Conservation (phyloP, 805 yeast genomes). For the Huiozyma sinensis region DNA sequence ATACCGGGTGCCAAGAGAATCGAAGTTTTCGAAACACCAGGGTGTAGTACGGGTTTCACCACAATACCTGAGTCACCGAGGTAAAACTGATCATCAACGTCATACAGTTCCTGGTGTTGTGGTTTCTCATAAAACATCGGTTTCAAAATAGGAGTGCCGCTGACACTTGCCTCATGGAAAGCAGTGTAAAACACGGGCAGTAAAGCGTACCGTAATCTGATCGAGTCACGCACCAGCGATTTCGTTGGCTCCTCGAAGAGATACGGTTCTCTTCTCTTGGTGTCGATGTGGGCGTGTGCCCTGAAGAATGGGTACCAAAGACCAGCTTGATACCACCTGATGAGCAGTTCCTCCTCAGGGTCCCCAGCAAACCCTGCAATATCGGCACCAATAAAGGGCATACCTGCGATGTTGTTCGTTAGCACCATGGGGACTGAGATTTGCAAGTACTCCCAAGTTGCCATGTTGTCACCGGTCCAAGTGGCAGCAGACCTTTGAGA, state of each 20-base stretch:
- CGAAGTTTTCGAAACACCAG: slow-evolving; percentile 32
- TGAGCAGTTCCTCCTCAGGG: slow-evolving; percentile 68
- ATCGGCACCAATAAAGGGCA: slow-evolving; percentile 93
- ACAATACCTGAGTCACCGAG: slow-evolving; percentile 61
- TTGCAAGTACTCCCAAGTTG: slow-evolving; percentile 79
- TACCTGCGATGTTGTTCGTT: slow-evolving; percentile 70
- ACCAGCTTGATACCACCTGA: slow-evolving; percentile 95
- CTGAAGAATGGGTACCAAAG: slow-evolving; percentile 94
- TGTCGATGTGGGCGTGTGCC: slow-evolving; percentile 93
- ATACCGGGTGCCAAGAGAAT: slow-evolving; percentile 36
- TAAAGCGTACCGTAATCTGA: slow-evolving; percentile 61
- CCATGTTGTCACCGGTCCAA: slow-evolving; percentile 98
- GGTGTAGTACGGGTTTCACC: slow-evolving; percentile 69
- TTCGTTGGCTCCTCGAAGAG: slow-evolving; percentile 67
- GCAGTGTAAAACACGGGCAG: slow-evolving; percentile 74
- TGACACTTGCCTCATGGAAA: slow-evolving; percentile 50
- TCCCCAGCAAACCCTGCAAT: slow-evolving; percentile 95
- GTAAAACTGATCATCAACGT: slow-evolving; percentile 74
- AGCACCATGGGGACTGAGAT: slow-evolving; percentile 81
- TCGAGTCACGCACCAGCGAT: slow-evolving; percentile 54
- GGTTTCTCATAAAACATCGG: slow-evolving; percentile 56
- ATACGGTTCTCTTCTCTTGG: slow-evolving; percentile 90
- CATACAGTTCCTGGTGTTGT: slow-evolving; percentile 32
- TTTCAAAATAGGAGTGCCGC: slow-evolving; percentile 60
- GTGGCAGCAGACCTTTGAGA: slow-evolving; percentile 85